Conservation (phyloP, 495 filamentous ascomycete species). For the Aspergillus conjunctus region DNA sequence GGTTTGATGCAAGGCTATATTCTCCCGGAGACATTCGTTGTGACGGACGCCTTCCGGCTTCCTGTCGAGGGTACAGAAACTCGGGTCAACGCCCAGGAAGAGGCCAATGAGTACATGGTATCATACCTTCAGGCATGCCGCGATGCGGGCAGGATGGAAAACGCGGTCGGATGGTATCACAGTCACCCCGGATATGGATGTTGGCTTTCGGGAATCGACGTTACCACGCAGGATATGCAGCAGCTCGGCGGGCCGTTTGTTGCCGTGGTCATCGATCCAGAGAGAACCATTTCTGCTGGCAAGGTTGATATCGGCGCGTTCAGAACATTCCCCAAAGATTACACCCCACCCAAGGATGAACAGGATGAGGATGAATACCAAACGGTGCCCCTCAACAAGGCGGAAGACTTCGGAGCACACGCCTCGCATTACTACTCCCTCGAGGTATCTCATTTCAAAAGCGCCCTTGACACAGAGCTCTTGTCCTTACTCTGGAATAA, state of each 20-base stretch:
- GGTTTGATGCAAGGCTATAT: slow-evolving; percentile 98
- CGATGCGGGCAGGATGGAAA: slow-evolving; percentile 77
- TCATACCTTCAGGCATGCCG: slow-evolving; percentile 75
- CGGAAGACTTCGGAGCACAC: slow-evolving; percentile 95
- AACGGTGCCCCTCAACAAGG: slow-evolving; percentile 84
- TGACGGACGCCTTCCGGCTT: slow-evolving; percentile 91
- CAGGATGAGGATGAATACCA: slow-evolving; percentile 53
- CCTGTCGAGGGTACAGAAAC: slow-evolving; percentile 99
- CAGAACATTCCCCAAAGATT: slow-evolving; percentile 80
- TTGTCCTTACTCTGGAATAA: slow-evolving; percentile 96
- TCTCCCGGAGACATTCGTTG: slow-evolving; percentile 74
- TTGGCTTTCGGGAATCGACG: slow-evolving; percentile 97
- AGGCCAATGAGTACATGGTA: slow-evolving; percentile 97
- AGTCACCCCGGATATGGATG: slow-evolving; percentile 97
- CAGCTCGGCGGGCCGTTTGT: slow-evolving; percentile 92
- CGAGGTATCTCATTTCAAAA: slow-evolving; percentile 91
- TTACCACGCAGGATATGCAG: slow-evolving; percentile 80
- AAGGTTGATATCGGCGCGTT: slow-evolving; percentile 99
- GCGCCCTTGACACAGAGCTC: slow-evolving; percentile 79
- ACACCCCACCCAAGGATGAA: slow-evolving; percentile 57
- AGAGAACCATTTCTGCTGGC: slow-evolving; percentile 90
- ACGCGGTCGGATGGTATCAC: slow-evolving; percentile 98
- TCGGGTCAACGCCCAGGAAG: slow-evolving; percentile 90
- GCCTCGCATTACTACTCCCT: slow-evolving; percentile 85
- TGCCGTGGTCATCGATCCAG: slow-evolving; percentile 95